phyloP scores from a whole-genome alignment of 768 basidiomycete species.

The Boletus speciosus region DNA sequence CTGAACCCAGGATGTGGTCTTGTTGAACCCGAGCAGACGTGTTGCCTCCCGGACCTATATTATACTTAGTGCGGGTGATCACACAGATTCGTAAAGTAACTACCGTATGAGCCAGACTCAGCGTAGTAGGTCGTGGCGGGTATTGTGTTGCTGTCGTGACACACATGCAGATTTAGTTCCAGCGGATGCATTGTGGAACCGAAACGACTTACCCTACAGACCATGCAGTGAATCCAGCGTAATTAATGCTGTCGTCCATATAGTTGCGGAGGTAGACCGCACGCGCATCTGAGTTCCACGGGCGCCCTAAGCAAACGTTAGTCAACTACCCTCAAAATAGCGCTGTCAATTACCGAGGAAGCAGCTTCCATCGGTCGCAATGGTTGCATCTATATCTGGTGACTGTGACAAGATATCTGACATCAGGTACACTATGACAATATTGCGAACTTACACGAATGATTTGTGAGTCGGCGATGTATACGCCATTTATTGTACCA shows the following conservation, averaged over 20 bases:
- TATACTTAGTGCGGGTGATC: neutral
- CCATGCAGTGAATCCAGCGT: slow-evolving; percentile 52
- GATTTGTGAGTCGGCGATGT: slow-evolving; percentile 51
- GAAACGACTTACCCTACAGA: slow-evolving; percentile 14
- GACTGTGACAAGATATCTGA: slow-evolving; percentile 37
- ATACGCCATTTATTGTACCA: slow-evolving; percentile 45
- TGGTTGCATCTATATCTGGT: slow-evolving; percentile 53
- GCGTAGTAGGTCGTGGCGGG: slow-evolving; percentile 56
- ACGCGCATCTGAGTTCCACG: slow-evolving; percentile 59
- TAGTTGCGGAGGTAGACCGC: slow-evolving; percentile 52
- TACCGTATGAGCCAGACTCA: slow-evolving; percentile 54
- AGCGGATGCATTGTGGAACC: neutral
- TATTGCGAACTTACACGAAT: slow-evolving; percentile 43
- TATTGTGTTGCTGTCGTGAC: slow-evolving; percentile 44
- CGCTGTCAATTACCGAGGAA: slow-evolving; percentile 42
- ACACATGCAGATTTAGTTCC: neutral
- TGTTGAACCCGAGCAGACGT: slow-evolving; percentile 39
- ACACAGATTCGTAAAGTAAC: neutral
- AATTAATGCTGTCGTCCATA: slow-evolving; percentile 55
- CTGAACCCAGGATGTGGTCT: slow-evolving; percentile 43
- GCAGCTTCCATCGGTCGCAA: slow-evolving; percentile 42
- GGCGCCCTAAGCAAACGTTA: slow-evolving; percentile 33
- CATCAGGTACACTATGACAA: neutral
- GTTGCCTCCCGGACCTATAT: slow-evolving; percentile 52
- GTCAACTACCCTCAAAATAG: neutral